A percentile compares a stretch with the other conserved stretches of the same genome.
These are phyloP conservation scores for Anethum foeniculum DNA, from an alignment of 140 eudicot genomes.

Conservation along the genomic window DNA sequence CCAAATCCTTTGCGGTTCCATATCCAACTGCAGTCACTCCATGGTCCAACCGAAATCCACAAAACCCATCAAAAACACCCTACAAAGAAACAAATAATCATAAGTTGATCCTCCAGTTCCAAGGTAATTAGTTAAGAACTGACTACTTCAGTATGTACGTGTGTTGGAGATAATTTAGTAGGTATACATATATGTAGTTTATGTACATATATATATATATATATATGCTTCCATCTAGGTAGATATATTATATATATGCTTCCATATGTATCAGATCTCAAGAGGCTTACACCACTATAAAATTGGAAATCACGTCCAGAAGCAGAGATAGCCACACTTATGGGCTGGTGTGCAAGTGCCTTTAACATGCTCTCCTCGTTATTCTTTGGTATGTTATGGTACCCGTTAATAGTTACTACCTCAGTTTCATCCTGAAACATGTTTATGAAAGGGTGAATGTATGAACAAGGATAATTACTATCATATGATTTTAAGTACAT, in stretches of 20 bases:
- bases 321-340: constrained; percentile 59
- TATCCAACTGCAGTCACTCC: constrained; percentile 81
- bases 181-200: neutral
- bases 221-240: neutral
- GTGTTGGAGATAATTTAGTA: neutral
- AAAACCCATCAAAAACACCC: constrained; percentile 77
- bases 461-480: neutral
- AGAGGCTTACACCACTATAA: constrained; percentile 50
- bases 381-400: constrained; percentile 47
- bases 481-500: neutral
- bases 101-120: neutral
- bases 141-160: neutral
- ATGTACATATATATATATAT: neutral
- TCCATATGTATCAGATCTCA: neutral
- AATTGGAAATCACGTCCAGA: constrained; percentile 73
- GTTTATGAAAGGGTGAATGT: neutral
- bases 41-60: constrained; percentile 56
- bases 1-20: constrained; percentile 39
- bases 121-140: neutral
- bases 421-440: constrained; percentile 37
- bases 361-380: constrained; percentile 47
- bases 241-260: neutral
- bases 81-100: constrained; percentile 7
- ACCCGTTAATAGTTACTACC: constrained; percentile 46
- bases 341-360: constrained; percentile 65